Conservation (phyloP, 1,284 basidiomycete genomes). For the Boletus mariae region DNA sequence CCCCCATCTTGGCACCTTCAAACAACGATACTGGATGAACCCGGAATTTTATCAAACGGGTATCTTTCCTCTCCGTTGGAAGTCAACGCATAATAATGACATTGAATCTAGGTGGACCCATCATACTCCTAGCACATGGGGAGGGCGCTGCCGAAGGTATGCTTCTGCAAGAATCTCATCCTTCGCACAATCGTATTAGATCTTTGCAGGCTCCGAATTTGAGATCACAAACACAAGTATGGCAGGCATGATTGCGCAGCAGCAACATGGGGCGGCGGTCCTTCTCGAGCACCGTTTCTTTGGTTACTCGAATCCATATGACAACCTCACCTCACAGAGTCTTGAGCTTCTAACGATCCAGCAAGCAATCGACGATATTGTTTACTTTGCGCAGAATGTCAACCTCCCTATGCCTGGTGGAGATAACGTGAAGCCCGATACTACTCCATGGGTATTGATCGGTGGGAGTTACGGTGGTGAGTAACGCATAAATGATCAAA, state of each 20-base stretch:
- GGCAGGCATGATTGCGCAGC: conserved; percentile 64
- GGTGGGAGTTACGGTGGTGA: conserved; percentile 68
- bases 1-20: conserved; percentile 70
- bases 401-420: conserved; percentile 65
- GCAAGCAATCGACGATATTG: conserved; percentile 69
- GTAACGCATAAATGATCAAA: not conserved
- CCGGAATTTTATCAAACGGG: conserved; percentile 60
- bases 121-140: conserved; percentile 56
- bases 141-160: conserved; percentile 44
- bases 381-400: conserved; percentile 66
- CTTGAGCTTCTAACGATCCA: conserved; percentile 61
- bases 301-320: conserved; percentile 57
- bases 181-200: conserved; percentile 38
- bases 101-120: conserved; percentile 56
- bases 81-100: not conserved
- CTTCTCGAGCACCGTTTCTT: conserved; percentile 59
- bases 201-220: conserved; percentile 42
- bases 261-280: conserved; percentile 59
- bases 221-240: conserved; percentile 66
- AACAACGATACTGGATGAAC: conserved; percentile 68
- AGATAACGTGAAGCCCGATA: conserved; percentile 49
- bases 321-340: conserved; percentile 57
- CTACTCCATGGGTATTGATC: conserved; percentile 64
- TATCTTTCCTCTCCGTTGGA: conserved; percentile 18
- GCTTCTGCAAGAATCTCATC: not conserved